Evolutionary conservation across 1,284 basidiomycete genomes (phyloP), one percentile per base, ranked within the genome.

Genomic region (Moniliella sp.): DNA sequence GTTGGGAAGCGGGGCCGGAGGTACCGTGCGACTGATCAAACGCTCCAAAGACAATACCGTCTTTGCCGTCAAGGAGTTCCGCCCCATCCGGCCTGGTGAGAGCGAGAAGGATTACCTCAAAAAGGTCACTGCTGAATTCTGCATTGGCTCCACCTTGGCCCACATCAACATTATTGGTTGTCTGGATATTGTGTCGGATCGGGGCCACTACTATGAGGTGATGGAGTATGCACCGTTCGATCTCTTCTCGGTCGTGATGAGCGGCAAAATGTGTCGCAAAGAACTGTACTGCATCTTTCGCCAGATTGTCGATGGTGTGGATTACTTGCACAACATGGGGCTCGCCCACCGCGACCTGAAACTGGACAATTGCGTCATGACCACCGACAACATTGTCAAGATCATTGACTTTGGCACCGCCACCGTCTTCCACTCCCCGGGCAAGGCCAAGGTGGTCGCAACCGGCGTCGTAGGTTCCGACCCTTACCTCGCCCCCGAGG

Each of bases 141-240:
- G 88, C 54, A 83, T 93, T 16, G 86, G 88, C 35, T 81, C 80
- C 26, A 86, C 84, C 13, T 42, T 60, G 5, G 49, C 57, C 30
- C 88, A 99, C 62, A 68, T 75, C 43, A 97, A 99, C 60, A 88
- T 97, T 61, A 97, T 97, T 61, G 75, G 91, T 64, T 97, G 91
- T 17, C 75, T 99, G 44, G 91, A 99, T 62, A 97, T 99, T 60
- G 82, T 97, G 43, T 81, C 76, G 39, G 88, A 97, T 65, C 80
- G 86, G 56, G 86, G 86, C 4, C 84, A 88, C 61, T 97, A 84
- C 64, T 97, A 56, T 38, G 52, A 59, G 28, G 56, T 59, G 18
- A 99, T 99, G 91, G 86, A 97, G 64, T 97, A 93, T 53, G 91
- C 91, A 1, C 88, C 91, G 10, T 91, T 77, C 61, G 91, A 99